Base-by-base conservation (phyloP, 257 asterid species). In the Solanum corneliomulleri region DNA sequence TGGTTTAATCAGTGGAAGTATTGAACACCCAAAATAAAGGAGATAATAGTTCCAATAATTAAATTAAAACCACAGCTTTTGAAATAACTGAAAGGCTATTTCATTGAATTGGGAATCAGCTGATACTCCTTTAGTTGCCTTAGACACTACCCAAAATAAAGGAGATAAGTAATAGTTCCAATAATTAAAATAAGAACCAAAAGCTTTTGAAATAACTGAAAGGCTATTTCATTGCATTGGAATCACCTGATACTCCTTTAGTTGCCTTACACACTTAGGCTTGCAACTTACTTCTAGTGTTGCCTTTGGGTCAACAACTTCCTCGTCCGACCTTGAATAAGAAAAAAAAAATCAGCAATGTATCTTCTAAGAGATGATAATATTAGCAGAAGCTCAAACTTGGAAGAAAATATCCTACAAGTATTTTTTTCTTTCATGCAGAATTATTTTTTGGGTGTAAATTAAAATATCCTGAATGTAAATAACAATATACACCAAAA, bases 231-330 rank as follows among this genome's bases (percentile, higher is more conserved):
- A 9, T 27, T n/a, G 47, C 25, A 37, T 41, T 1, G 27, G 60
- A 80, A 80, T 88, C 86, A 94, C 97, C 93, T 91, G 91, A 88
- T 94, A 94, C 45, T 93, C 92, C 83, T 88, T 90, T 23, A 94
- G 90, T 9, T 93, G 93, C 83, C 92, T 86, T 6, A 90, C 90
- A 89, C 97, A 94, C 87, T 94, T 95, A 56, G 96, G 93, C 91
- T 91, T 94, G 92, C 97, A 94, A 13, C 89, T 89, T 83, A 91
- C 97, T 88, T 94, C 97, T 15, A 93, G 88, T 70, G 84, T 91
- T 84, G 78, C 90, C 91, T 93, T 94, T 45, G 88, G 96, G 89
- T 94, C 96, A 21, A 93, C 91, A 87, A 93, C 92, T 84, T 94
- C 97, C 25, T 91, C 94, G 21, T 94, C 94, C 31, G 93, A 89